These are phyloP conservation scores for Phytophthora foliorum DNA, from an alignment of 352 stramenopile genomes.

Conservation along the genomic window DNA sequence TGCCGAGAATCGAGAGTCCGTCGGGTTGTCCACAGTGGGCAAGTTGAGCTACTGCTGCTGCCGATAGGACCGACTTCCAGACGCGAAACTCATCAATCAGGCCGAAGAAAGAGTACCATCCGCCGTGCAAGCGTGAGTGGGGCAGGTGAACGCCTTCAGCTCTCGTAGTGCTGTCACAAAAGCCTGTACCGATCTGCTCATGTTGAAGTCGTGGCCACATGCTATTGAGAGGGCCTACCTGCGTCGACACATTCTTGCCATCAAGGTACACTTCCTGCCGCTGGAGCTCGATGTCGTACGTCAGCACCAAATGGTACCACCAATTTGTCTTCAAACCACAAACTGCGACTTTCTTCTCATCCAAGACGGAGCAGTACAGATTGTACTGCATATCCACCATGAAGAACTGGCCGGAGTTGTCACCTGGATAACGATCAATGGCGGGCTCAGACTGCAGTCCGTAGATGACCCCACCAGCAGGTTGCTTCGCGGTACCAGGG, in stretches of 20 bases:
- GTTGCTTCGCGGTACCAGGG: conserved; percentile 5
- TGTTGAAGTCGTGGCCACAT: conserved; percentile 36
- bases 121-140: too few relatives aligned
- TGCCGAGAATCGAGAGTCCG: background rate
- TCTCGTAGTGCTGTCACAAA: too few relatives aligned
- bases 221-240: conserved; percentile 23
- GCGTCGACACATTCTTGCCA: conserved; percentile 30
- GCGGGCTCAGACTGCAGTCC: conserved; percentile 18
- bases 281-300: conserved; percentile 31
- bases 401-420: conserved; percentile 13
- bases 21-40: conserved; percentile 2
- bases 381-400: conserved; percentile 28
- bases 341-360: conserved; percentile 30
- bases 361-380: too few relatives aligned
- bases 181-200: conserved; percentile 47
- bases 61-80: too few relatives aligned
- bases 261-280: conserved; percentile 50
- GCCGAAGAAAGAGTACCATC: too few relatives aligned
- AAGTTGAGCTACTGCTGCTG: conserved; percentile 17
- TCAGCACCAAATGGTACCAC: conserved; percentile 58
- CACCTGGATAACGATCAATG: background rate
- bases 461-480: too few relatives aligned
- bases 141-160: too few relatives aligned
- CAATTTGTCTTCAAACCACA: conserved; percentile 30
- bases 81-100: too few relatives aligned